Evolutionary conservation across 768 basidiomycete genomes (phyloP).

Genomic region (Boletus rubescentipes): DNA sequence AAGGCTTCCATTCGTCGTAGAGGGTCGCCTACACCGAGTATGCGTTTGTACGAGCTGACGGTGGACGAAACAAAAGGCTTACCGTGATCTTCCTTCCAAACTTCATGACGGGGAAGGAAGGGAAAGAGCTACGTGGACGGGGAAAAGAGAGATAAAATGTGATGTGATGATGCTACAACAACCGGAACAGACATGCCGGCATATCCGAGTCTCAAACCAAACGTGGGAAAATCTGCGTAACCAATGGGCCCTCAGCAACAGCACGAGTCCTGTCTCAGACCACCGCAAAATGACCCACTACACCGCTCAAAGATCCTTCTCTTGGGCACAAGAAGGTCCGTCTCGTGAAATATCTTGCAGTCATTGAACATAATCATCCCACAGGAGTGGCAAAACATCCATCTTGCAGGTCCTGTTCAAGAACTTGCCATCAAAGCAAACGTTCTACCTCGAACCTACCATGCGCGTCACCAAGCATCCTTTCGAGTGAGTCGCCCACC

Average conservation of each 20-base stretch:
- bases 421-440: conserved; percentile 74
- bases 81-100: conserved; percentile 79
- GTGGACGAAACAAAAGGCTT: conserved; percentile 17
- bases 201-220: not conserved
- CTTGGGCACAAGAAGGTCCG: conserved; percentile 66
- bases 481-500: conserved; percentile 66
- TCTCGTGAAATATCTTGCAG: not conserved
- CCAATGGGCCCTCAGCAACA: conserved; percentile 5
- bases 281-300: conserved; percentile 13
- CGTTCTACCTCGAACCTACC: conserved; percentile 88
- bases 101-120: conserved; percentile 52
- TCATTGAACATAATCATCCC: conserved; percentile 1
- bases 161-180: no score
- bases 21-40: conserved; percentile 59
- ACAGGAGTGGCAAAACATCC: conserved; percentile 89
- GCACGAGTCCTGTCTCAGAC: conserved; percentile 13
- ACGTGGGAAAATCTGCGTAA: not conserved
- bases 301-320: conserved; percentile 67
- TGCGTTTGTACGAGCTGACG: not conserved
- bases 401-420: conserved; percentile 93
- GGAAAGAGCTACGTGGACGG: not conserved
- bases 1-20: conserved; percentile 88
- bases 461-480: conserved; percentile 69
- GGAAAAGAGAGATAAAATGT: not conserved
- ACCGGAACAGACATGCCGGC: no score